phyloP scores from a whole-genome alignment of 2,329 filamentous ascomycete genomes.

The Xylaria sp. region DNA sequence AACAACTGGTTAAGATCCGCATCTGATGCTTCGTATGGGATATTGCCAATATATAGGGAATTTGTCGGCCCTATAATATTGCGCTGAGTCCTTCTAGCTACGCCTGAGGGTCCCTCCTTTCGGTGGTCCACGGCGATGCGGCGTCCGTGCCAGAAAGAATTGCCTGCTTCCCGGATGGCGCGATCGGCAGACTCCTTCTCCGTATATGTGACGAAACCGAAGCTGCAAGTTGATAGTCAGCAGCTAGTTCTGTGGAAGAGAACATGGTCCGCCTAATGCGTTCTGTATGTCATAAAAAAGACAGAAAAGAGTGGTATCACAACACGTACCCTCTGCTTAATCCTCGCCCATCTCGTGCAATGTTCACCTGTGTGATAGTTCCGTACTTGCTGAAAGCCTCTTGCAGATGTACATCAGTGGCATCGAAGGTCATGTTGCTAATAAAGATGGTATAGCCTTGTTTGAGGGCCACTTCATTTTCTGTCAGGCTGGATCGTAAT shows the following conservation, averaged over 20 bases:
- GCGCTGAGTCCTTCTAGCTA: background rate
- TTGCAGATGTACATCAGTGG: constrained; percentile 68
- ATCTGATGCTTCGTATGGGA: constrained; percentile 87
- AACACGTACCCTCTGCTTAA: constrained; percentile 49
- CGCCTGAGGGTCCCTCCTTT: constrained; percentile 43
- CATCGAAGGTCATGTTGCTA: constrained; percentile 76
- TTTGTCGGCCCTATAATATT: constrained; percentile 58
- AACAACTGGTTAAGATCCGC: constrained; percentile 83
- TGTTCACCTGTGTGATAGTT: constrained; percentile 39
- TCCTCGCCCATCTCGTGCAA: constrained; percentile 46
- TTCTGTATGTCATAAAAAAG: background rate
- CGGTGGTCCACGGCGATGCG: constrained; percentile 45
- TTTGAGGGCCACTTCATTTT: background rate
- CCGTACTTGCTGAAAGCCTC: constrained; percentile 64
- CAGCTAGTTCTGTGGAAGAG: background rate
- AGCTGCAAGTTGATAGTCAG: constrained; percentile 42
- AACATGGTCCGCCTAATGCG: background rate
- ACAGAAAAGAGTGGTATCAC: background rate
- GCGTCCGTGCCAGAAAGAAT: constrained; percentile 51
- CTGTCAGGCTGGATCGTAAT: constrained; percentile 15
- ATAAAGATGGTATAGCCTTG: constrained; percentile 64
- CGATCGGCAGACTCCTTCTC: constrained; percentile 33
- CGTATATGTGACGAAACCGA: constrained; percentile 46
- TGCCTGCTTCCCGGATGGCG: constrained; percentile 44
- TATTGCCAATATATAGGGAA: constrained; percentile 84